Percentiles rank a stretch among this genome's conserved stretches.
Evolutionary conservation across 1,284 basidiomycete species (phyloP).

Genomic region (Malassezia furfur): DNA sequence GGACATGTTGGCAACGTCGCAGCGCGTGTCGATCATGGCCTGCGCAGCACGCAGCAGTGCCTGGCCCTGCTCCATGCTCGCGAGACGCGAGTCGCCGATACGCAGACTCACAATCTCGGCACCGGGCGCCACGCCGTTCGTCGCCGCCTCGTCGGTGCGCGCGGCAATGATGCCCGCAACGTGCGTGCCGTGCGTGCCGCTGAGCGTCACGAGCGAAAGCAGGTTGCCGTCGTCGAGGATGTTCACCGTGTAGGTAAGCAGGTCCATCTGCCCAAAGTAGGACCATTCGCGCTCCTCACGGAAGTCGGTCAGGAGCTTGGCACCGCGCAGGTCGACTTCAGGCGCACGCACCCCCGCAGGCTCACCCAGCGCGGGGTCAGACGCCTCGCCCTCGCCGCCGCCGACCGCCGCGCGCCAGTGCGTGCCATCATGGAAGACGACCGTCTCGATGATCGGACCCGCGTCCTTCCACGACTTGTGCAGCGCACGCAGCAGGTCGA

Average conservation of each 20-base stretch:
- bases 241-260: conserved; percentile 48
- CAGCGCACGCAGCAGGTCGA: conserved; percentile 43
- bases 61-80: conserved; percentile 47
- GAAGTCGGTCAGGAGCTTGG: conserved; percentile 44
- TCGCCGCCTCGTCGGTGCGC: conserved; percentile 32
- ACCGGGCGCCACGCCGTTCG: conserved; percentile 47
- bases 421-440: conserved; percentile 47
- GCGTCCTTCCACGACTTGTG: conserved; percentile 36
- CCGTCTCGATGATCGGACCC: conserved; percentile 45
- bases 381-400: conserved; percentile 45
- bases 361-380: conserved; percentile 31
- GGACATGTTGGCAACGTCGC: conserved; percentile 48
- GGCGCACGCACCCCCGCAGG: conserved; percentile 21
- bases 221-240: conserved; percentile 33
- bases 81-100: conserved; percentile 41
- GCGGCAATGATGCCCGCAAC: conserved; percentile 48
- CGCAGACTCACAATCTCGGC: conserved; percentile 45
- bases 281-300: conserved; percentile 41
- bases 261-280: conserved; percentile 43
- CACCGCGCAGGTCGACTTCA: conserved; percentile 33
- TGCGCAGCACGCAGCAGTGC: conserved; percentile 48
- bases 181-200: conserved; percentile 48
- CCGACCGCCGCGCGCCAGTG: conserved; percentile 47
- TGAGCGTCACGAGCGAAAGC: conserved; percentile 40
- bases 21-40: conserved; percentile 45